A percentile compares a stretch with the other conserved stretches of the same genome.
phyloP scores from a whole-genome alignment of 73 alveolate species.

The Symbiodinium natans region DNA sequence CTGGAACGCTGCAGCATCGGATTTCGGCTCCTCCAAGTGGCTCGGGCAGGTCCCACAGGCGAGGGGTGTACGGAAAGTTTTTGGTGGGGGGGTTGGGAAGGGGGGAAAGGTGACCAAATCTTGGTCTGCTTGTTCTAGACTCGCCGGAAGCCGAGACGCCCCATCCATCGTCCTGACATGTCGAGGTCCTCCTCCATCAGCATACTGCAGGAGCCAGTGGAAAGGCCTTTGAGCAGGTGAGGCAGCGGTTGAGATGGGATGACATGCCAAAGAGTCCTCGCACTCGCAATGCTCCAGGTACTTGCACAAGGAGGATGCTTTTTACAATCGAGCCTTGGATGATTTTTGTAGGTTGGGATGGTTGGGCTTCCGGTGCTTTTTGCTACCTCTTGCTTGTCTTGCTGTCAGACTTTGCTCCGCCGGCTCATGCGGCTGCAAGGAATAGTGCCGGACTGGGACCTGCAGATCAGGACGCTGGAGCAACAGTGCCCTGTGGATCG shows the following conservation, averaged over 20 bases:
- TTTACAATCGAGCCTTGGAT: conserved; percentile 37
- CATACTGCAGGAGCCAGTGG: conserved; percentile 68
- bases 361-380: no score
- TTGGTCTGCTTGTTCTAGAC: no score
- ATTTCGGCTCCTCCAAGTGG: no score
- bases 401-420: no score
- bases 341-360: no score
- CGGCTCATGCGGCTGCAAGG: no score
- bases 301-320: conserved; percentile 52
- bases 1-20: background rate
- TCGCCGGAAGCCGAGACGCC: no score
- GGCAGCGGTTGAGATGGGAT: background rate
- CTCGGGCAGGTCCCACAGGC: background rate
- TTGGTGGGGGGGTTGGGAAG: no score
- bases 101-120: no score
- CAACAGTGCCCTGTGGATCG: conserved; percentile 83
- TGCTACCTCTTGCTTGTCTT: background rate
- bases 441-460: conserved; percentile 63
- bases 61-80: no score
- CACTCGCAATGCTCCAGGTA: background rate
- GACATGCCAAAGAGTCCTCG: background rate
- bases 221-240: conserved; percentile 69
- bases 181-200: conserved; percentile 27
- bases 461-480: conserved; percentile 80
- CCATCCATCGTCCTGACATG: no score